A percentile compares a stretch with the other conserved stretches of the same genome.
Evolutionary conservation across 176 grass and related monocot genomes (phyloP).

Genomic region (Avena eriantha): DNA sequence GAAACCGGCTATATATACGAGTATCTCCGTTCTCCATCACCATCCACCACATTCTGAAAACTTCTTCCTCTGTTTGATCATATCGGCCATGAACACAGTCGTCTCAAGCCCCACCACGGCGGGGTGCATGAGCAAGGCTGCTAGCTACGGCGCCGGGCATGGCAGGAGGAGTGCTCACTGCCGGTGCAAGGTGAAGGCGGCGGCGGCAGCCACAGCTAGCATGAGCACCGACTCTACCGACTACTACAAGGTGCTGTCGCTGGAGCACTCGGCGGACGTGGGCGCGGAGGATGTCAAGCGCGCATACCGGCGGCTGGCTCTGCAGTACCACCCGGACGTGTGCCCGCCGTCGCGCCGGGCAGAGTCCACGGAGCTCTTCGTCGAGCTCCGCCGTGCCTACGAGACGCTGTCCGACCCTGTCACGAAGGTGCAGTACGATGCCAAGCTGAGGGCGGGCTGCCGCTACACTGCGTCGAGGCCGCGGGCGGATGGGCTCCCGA

Average conservation of each 20-base stretch:
- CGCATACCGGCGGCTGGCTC: conserved; percentile 73
- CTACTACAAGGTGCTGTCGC: conserved; percentile 65
- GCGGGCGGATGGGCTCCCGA: conserved; percentile 16
- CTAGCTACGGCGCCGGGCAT: not conserved
- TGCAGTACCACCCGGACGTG: conserved; percentile 71
- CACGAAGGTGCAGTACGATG: conserved; percentile 55
- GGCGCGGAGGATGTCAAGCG: conserved; percentile 68
- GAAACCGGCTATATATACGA: not conserved
- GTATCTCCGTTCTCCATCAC: not conserved
- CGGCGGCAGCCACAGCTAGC: not conserved
- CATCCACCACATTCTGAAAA: not conserved
- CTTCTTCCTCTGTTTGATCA: not conserved
- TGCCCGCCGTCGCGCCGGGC: conserved; percentile 53
- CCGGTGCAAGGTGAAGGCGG: conserved; percentile 12
- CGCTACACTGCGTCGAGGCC: not conserved
- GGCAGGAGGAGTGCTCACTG: not conserved
- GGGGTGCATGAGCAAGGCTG: not conserved
- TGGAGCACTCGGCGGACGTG: conserved; percentile 47
- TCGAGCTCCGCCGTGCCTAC: conserved; percentile 75
- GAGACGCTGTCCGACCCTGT: conserved; percentile 77
- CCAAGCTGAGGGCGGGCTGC: conserved; percentile 24
- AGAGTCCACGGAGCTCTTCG: conserved; percentile 64
- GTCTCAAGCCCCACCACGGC: not conserved
- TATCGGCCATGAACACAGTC: conserved; percentile 32
- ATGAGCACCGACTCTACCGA: not conserved